Base-by-base conservation (phyloP, 225 moss, liverwort and hornwort genomes). In the Antitrichia curtipendula region DNA sequence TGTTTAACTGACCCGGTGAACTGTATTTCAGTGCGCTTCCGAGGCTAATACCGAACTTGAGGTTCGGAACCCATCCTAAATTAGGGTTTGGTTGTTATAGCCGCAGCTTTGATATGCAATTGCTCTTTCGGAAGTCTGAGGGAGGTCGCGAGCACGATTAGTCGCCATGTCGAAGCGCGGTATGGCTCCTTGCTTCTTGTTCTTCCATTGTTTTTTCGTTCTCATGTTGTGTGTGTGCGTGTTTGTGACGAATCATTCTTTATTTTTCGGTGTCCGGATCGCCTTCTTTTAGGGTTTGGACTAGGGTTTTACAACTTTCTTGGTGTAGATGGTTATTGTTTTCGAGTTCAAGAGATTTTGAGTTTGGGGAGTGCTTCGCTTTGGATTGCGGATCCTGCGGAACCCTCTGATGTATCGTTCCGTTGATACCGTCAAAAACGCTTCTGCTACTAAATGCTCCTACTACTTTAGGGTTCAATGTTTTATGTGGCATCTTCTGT, bases 151-250 rank as follows among this genome's bases (percentile, higher is more conserved):
- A 83, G 80, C 86, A 32, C 34, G 78, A 84, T 13, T 70, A 17
- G 71, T 87, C 87, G 88, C 85, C 82, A 91, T 91, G 91, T 91
- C 89, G 84, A 91, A 91, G 89, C 89, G 89, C 76, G 89, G 91
- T 91, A 87, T 50, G 76, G 16, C 4, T 57, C 32, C 6, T 28
- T 29, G 7, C 62, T 9, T 54, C 23, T 25, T 87, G 47, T 47
- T 59, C 31, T 45, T 9, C 19, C 24, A 16, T 64, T 62, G 8
- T 34, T 16, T 54, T 11, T 25, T 19, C 27, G 5, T 19, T 69
- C 8, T 14, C 61, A 45, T 13, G 29, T 20, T 18, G 31, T 20
- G 29, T 7, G 20, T 45, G 34, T 64, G 54, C 18, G 22, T 62
- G 74, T 73, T 27, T 25, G 32, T 54, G 25, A 34, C 12, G 10